A percentile compares a stretch with the other conserved stretches of the same genome.
phyloP scores from a whole-genome alignment of 2,329 filamentous ascomycete genomes.

The Chalara sp. region DNA sequence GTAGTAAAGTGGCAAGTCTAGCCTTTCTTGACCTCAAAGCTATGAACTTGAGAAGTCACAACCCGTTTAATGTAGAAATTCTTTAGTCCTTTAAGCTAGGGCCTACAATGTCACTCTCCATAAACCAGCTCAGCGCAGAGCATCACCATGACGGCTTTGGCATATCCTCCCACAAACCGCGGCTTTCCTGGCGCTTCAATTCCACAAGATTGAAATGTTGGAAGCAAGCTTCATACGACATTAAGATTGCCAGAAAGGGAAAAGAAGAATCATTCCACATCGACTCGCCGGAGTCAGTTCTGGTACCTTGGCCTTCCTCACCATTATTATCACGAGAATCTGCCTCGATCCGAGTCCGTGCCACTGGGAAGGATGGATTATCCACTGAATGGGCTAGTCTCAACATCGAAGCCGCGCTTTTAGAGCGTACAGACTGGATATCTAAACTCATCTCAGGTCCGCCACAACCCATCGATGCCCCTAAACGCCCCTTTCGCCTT shows the following conservation, averaged over 20 bases:
- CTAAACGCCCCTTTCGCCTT: slow-evolving; percentile 27
- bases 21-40: too few relatives aligned
- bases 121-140: neutral
- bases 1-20: too few relatives aligned
- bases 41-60: too few relatives aligned
- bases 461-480: slow-evolving; percentile 5
- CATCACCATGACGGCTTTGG: neutral
- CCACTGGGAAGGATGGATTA: slow-evolving; percentile 14
- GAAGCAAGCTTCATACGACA: neutral
- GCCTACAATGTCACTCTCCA: too few relatives aligned
- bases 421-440: slow-evolving; percentile 28
- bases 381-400: slow-evolving; percentile 25
- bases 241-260: neutral
- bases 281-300: slow-evolving; percentile 27
- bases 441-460: slow-evolving; percentile 16
- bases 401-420: slow-evolving; percentile 28
- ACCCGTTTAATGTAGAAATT: too few relatives aligned
- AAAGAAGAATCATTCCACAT: neutral
- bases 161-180: neutral
- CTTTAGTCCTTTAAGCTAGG: too few relatives aligned
- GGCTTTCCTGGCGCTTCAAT: neutral
- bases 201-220: neutral
- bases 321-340: slow-evolving; percentile 23
- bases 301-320: slow-evolving; percentile 38
- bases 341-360: slow-evolving; percentile 24